Evolutionary conservation across 139 green algal species (phyloP).

Genomic region (Diplosphaera chodatii): DNA sequence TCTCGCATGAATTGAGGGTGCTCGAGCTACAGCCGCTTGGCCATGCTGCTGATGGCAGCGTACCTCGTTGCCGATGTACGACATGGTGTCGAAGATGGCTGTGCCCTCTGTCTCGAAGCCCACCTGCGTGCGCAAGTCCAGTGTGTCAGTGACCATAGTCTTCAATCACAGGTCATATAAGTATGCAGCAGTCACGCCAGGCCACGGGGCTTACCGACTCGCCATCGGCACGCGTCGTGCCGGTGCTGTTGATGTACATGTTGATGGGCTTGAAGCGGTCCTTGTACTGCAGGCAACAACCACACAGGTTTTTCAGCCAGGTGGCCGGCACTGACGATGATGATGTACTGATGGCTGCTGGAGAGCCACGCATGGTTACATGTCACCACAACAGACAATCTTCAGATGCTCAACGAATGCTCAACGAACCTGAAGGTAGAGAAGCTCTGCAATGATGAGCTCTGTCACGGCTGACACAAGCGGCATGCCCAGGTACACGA

Average conservation of each 20-base stretch:
- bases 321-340: slow-evolving; percentile 73
- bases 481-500: slow-evolving; percentile 87
- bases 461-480: slow-evolving; percentile 84
- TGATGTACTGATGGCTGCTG: slow-evolving; percentile 88
- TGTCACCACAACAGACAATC: too few relatives aligned
- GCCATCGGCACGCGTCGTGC: slow-evolving; percentile 73
- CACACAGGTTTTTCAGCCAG: slow-evolving; percentile 70
- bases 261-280: slow-evolving; percentile 69
- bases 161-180: too few relatives aligned
- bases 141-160: too few relatives aligned
- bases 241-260: slow-evolving; percentile 88
- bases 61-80: slow-evolving; percentile 65
- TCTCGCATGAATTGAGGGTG: not conserved
- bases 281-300: slow-evolving; percentile 20
- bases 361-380: too few relatives aligned
- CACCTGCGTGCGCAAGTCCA: slow-evolving; percentile 25
- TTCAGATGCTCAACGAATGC: too few relatives aligned
- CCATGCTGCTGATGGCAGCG: not conserved
- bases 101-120: slow-evolving; percentile 85
- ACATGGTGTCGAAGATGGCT: slow-evolving; percentile 86
- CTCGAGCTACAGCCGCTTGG: not conserved
- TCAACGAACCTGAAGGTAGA: slow-evolving; percentile 78
- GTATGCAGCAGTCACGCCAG: not conserved
- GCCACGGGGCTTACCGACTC: slow-evolving; percentile 44
- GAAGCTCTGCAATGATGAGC: slow-evolving; percentile 76